phyloP scores from a whole-genome alignment of 1,284 basidiomycete genomes.

The Caloboletus firmus region DNA sequence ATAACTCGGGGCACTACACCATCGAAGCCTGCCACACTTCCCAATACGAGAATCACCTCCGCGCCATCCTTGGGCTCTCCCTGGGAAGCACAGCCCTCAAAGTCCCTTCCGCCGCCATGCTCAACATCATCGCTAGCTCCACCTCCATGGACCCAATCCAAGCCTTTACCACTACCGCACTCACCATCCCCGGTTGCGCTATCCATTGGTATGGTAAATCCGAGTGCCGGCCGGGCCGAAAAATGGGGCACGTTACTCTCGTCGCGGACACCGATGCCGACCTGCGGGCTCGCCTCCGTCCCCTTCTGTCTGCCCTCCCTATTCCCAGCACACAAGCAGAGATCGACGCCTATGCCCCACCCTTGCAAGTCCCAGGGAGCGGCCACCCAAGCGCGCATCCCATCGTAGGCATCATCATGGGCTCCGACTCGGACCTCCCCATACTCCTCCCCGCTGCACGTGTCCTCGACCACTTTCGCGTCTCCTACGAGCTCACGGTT shows the following conservation, averaged over 20 bases:
- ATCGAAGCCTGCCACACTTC: constrained; percentile 97
- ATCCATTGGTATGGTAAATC: constrained; percentile 94
- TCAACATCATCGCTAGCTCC: constrained; percentile 89
- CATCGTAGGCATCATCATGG: constrained; percentile 96
- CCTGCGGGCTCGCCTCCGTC: constrained; percentile 67
- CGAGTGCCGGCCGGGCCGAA: constrained; percentile 86
- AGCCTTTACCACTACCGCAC: constrained; percentile 53
- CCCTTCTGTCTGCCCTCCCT: constrained; percentile 68
- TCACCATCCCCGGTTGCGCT: constrained; percentile 73
- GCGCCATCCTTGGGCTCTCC: constrained; percentile 90
- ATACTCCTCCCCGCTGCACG: constrained; percentile 89
- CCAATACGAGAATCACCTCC: constrained; percentile 97
- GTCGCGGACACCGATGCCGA: constrained; percentile 83
- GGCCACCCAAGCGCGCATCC: constrained; percentile 70
- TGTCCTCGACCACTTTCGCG: constrained; percentile 77
- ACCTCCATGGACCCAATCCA: constrained; percentile 62
- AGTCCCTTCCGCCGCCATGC: constrained; percentile 88
- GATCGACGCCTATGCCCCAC: constrained; percentile 57
- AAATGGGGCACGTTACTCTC: constrained; percentile 98
- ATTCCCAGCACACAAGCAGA: constrained; percentile 49
- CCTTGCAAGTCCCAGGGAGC: constrained; percentile 40
- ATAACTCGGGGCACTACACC: constrained; percentile 99
- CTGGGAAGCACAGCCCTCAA: constrained; percentile 89
- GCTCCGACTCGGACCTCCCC: constrained; percentile 96
- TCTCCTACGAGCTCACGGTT: constrained; percentile 95